phyloP scores from a whole-genome alignment of 805 yeast genomes.

The Yarrowia divulgata region DNA sequence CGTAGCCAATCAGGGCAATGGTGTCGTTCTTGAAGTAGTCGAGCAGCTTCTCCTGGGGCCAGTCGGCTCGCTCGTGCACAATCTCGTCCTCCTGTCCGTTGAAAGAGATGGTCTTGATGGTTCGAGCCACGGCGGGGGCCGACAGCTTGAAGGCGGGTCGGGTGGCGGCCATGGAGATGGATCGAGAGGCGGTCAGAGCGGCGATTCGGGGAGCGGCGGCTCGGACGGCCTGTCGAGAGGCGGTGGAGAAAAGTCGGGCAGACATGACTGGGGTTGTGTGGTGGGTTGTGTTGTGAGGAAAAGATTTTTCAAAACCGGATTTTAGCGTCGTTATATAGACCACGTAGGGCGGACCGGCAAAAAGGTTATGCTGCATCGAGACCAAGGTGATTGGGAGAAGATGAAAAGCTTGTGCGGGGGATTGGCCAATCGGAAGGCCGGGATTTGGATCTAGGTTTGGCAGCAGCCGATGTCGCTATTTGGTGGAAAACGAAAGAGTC shows the following conservation, averaged over 20 bases:
- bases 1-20: slow-evolving; percentile 97
- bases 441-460: slow-evolving; percentile 17
- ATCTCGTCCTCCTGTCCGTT: slow-evolving; percentile 88
- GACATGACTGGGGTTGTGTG: slow-evolving; percentile 15
- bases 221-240: slow-evolving; percentile 56
- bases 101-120: slow-evolving; percentile 94
- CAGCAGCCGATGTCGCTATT: slow-evolving; percentile 37
- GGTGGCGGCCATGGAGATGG: slow-evolving; percentile 59
- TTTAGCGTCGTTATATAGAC: slow-evolving; percentile 13
- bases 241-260: slow-evolving; percentile 36
- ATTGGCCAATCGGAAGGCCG: slow-evolving; percentile 32
- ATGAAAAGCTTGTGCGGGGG: background rate
- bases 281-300: background rate
- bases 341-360: background rate
- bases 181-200: slow-evolving; percentile 61
- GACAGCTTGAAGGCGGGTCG: slow-evolving; percentile 55
- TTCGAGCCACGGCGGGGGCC: slow-evolving; percentile 73
- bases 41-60: slow-evolving; percentile 97
- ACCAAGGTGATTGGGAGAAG: slow-evolving; percentile 4
- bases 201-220: slow-evolving; percentile 55
- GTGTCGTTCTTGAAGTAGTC: slow-evolving; percentile 98
- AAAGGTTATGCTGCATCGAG: background rate
- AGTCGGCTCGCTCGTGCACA: slow-evolving; percentile 98
- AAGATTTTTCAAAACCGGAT: background rate
- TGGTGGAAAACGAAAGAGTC: background rate